These are phyloP conservation scores for Vigna reflexopilosa DNA, from an alignment of 306 rosid species.

Conservation along the genomic window DNA sequence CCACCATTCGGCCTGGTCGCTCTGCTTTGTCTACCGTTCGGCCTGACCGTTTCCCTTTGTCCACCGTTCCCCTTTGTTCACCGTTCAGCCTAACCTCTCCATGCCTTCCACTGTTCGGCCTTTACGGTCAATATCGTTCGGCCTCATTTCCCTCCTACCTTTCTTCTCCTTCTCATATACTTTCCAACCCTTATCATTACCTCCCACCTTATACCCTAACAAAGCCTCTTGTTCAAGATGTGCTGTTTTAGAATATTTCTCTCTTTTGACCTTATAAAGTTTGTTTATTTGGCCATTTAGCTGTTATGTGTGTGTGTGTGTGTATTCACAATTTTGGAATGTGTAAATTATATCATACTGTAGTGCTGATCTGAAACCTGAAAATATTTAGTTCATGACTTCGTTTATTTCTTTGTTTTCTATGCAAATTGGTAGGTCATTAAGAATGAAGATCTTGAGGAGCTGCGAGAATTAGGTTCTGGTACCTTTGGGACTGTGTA, in stretches of 20 bases:
- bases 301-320: background rate
- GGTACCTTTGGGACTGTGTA: conserved; percentile 96
- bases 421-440: conserved; percentile 66
- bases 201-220: too few relatives aligned
- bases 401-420: conserved; percentile 46
- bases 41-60: too few relatives aligned
- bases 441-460: conserved; percentile 92
- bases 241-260: conserved; percentile 5
- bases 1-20: too few relatives aligned
- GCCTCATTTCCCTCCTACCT: too few relatives aligned
- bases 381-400: conserved; percentile 13
- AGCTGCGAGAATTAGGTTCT: conserved; percentile 85
- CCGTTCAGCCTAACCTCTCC: too few relatives aligned
- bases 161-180: too few relatives aligned
- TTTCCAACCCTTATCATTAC: too few relatives aligned
- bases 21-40: too few relatives aligned
- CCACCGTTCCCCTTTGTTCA: too few relatives aligned
- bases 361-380: conserved; percentile 14
- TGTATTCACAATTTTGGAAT: background rate
- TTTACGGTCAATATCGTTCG: too few relatives aligned
- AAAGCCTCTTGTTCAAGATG: background rate
- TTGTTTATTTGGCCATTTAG: conserved; percentile 18
- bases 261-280: background rate
- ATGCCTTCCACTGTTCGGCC: too few relatives aligned
- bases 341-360: conserved; percentile 19